phyloP scores from a whole-genome alignment of 805 yeast genomes.

The Lipomyces anomalus region DNA sequence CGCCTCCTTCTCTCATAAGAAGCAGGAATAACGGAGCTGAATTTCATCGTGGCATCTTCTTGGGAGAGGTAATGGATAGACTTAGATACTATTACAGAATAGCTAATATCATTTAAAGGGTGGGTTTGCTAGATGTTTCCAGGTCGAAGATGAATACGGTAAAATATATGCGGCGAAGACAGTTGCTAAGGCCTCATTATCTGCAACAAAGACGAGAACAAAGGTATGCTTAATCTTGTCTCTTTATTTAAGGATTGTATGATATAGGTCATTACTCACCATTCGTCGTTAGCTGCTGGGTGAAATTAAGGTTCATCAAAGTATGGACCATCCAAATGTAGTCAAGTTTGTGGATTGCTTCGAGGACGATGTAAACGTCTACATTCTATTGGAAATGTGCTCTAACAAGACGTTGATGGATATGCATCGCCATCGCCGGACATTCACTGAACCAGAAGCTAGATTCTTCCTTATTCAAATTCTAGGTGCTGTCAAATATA shows the following conservation, averaged over 20 bases:
- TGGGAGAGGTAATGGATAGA: constrained; percentile 56
- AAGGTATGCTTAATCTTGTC: constrained; percentile 24
- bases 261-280: constrained; percentile 20
- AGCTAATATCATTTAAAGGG: constrained; percentile 40
- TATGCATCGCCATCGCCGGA: constrained; percentile 72
- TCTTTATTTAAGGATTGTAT: neutral
- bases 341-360: constrained; percentile 94
- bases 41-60: constrained; percentile 79
- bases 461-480: constrained; percentile 86
- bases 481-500: constrained; percentile 86
- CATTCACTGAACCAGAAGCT: constrained; percentile 87
- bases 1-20: constrained; percentile 91
- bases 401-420: constrained; percentile 94
- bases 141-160: constrained; percentile 86
- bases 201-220: constrained; percentile 80
- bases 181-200: constrained; percentile 91
- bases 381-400: constrained; percentile 88
- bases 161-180: constrained; percentile 92
- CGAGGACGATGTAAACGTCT: constrained; percentile 92
- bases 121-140: constrained; percentile 98
- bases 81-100: neutral
- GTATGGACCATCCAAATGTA: constrained; percentile 80
- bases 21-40: constrained; percentile 74
- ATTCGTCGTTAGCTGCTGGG: constrained; percentile 59
- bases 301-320: constrained; percentile 91